Evolutionary conservation across 2,329 filamentous ascomycete species (phyloP).

Genomic region (Microsporum canis): DNA sequence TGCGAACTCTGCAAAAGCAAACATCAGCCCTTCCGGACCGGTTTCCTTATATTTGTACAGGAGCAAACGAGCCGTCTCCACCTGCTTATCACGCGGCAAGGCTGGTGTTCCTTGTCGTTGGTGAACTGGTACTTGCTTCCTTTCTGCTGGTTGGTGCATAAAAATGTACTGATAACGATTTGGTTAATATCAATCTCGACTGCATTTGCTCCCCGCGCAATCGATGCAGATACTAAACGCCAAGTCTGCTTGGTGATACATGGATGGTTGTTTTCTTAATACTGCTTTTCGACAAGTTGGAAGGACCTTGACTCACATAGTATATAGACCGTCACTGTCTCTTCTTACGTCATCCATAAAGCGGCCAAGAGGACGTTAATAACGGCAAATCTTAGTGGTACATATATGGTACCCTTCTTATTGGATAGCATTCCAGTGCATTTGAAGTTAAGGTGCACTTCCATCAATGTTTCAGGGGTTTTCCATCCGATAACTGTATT

Average conservation of each 20-base stretch:
- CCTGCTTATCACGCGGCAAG: neutral
- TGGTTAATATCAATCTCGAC: neutral
- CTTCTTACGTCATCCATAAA: no score
- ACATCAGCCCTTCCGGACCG: neutral
- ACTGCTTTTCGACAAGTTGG: neutral
- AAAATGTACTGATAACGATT: neutral
- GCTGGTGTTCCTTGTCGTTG: neutral
- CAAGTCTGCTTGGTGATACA: neutral
- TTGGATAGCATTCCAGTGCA: no score
- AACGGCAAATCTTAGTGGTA: no score
- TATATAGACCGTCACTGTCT: no score
- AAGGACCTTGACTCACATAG: no score
- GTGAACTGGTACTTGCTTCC: neutral
- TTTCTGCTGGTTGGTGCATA: neutral
- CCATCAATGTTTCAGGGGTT: no score
- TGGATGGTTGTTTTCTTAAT: neutral
- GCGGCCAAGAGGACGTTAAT: no score
- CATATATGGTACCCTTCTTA: no score
- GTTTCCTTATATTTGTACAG: neutral
- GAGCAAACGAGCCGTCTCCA: neutral
- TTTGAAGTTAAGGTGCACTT: no score
- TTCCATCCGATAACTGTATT: no score
- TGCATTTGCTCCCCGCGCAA: neutral
- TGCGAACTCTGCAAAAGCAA: conserved; percentile 1
- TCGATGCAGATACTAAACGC: neutral